Evolutionary conservation across 2,329 filamentous ascomycete species (phyloP).

Genomic region (Arthroderma sp.): DNA sequence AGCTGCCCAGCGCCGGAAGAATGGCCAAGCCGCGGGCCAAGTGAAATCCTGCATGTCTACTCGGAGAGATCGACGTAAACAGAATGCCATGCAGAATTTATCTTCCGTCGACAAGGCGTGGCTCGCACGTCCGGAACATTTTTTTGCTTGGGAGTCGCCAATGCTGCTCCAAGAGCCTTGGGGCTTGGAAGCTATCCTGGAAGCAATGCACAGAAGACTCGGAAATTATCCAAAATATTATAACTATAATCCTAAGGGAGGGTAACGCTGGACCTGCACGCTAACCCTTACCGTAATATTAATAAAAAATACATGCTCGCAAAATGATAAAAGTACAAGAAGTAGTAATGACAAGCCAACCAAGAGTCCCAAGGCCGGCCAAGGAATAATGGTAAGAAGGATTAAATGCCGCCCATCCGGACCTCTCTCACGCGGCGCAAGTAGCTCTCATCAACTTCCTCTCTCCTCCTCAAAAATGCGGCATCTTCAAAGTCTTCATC

Average conservation of each 20-base stretch:
- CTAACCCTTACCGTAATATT: neutral
- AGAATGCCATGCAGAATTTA: neutral
- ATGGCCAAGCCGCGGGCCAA: neutral
- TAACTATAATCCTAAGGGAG: too few species aligned
- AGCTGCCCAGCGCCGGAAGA: neutral
- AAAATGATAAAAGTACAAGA: neutral
- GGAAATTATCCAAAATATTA: neutral
- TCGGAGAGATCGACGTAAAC: neutral
- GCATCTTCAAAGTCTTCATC: constrained; percentile 35
- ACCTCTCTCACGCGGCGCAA: constrained; percentile 12
- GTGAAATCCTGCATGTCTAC: neutral
- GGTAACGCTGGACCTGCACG: neutral
- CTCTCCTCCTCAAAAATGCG: constrained; percentile 31
- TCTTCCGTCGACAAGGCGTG: neutral
- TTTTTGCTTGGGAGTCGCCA: neutral
- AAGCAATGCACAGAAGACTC: neutral
- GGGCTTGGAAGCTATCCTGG: neutral
- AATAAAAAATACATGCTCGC: neutral
- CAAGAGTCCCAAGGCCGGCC: neutral
- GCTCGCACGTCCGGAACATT: neutral
- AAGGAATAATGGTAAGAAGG: constrained; percentile 3
- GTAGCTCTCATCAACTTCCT: constrained; percentile 29
- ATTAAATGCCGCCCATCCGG: constrained; percentile 27
- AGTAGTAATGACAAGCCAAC: neutral
- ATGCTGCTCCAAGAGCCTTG: neutral